Conservation (phyloP, 176 grass and related monocot genomes). For the Poa annua region DNA sequence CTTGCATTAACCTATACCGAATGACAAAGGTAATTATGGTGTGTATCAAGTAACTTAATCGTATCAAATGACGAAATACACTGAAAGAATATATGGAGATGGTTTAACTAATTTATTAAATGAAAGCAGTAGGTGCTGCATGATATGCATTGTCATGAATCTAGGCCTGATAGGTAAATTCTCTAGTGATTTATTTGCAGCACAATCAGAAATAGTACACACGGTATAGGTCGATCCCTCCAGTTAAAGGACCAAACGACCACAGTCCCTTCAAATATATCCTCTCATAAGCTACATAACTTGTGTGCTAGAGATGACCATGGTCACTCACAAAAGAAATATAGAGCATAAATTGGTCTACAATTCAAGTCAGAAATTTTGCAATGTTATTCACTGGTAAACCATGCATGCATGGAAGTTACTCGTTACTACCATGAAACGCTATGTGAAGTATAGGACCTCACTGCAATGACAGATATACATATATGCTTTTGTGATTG, state of each 20-base stretch:
- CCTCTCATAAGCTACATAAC: slow-evolving; percentile 15
- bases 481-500: not conserved
- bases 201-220: slow-evolving; percentile 22
- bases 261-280: not conserved
- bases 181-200: slow-evolving; percentile 6
- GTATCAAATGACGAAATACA: not conserved
- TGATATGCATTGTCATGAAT: slow-evolving; percentile 12
- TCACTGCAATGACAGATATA: slow-evolving; percentile 11
- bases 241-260: slow-evolving; percentile 1
- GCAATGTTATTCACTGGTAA: slow-evolving; percentile 9
- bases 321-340: slow-evolving; percentile 24
- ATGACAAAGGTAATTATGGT: slow-evolving; percentile 26
- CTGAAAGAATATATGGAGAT: not conserved
- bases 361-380: slow-evolving; percentile 9
- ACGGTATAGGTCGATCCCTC: slow-evolving; percentile 4
- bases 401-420: not conserved
- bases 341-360: slow-evolving; percentile 3
- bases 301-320: slow-evolving; percentile 20
- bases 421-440: not conserved
- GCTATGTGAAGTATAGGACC: slow-evolving; percentile 15
- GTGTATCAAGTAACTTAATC: not conserved
- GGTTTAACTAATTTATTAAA: slow-evolving; percentile 15
- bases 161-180: slow-evolving; percentile 15
- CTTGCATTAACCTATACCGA: slow-evolving; percentile 71
- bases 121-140: slow-evolving; percentile 1